Evolutionary conservation across 2,329 filamentous ascomycete species (phyloP), one percentile per base, ranked within the genome.

Genomic region (Aciculosporium take): DNA sequence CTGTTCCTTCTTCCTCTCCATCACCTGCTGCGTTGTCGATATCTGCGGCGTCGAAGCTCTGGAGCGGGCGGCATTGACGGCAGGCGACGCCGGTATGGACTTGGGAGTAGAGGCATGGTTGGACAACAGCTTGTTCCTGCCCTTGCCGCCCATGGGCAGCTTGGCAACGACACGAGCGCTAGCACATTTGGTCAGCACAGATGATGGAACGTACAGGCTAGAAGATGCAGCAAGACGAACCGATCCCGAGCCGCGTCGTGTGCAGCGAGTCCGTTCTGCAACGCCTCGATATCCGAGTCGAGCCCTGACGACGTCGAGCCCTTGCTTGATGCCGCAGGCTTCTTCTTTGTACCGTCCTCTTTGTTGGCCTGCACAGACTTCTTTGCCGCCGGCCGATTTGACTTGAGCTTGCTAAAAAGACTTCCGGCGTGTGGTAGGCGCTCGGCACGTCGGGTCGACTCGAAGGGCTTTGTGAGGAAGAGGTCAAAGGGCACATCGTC

Each of bases 401-500:
- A 43, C 41, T 54, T 57, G 6, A 62, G 62, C 42, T 65, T 66
- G 44, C 60, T 60, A 51, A 72, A 67, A 20, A 77, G 57, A 6
- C 67, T 68, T 52, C 68, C 69, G 18, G 69, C 65, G n/a, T 68
- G 59, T 21, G 71, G 65, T 20, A 76, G 55, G 49, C 65, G 65
- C 46, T 66, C 64, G 23, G 69, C 68, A 48, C 61, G 61, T 48
- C 60, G 59, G 15, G 63, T 60, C 3, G 66, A 62, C 41, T 69
- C 63, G 49, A 66, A 64, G n/a, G 69, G 65, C 46, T 69, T 64
- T 35, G 71, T 69, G 31, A 71, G 63, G 55, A 70, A 79, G 21
- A 80, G 59, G 42, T 79, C 74, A 58, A 71, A 70, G 24, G 68
- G 61, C 40, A 66, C 63, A 13, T 67, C 61, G 40, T 70, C 64